Evolutionary conservation across 2,329 filamentous ascomycete genomes (phyloP), one percentile per base, ranked within the genome.

Genomic region (Sporothrix curviconia): DNA sequence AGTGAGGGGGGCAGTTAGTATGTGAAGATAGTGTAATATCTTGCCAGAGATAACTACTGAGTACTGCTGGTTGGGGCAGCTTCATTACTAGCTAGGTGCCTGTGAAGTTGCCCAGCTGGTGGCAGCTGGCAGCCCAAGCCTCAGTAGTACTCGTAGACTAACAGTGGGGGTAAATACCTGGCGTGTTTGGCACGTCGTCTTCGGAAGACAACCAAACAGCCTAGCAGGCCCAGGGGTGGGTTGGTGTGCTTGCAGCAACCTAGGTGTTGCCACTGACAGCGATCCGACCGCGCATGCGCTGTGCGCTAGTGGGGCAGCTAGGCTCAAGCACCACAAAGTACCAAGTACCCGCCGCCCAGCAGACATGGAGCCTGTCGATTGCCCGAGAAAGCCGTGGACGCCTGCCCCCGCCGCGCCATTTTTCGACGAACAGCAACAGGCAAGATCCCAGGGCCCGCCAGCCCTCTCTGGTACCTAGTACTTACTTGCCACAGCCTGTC

Each of bases 231-330:
- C 24, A 46, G 17, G 28, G 28, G 44, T 49, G 44, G n/a, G n/a
- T n/a, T 34, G 44, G 9, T 19, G 28, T 46, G n/a, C 19, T 42
- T 34, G 22, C 34, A 24, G 42, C 17, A 34, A 19, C 28, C 17
- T 36, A 34, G 30, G 30, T 14, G 19, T 19, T 55, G 9, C 7
- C 30, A 57, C 47, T 54, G 39, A 25, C 51, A 58, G 56, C 42
- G 42, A 49, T 47, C 42, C 36, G 49, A 53, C 55, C 49, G 56
- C 49, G 17, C n/a, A 28, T 37, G 55, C 24, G 42, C 52, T 53
- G 25, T 34, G 43, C 24, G 50, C 36, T 37, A 51, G 46, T 25
- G 37, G 37, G 46, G 46, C 24, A 37, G 30, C 25, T 49, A 34
- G 52, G 28, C 30, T 55, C 40, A 46, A 46, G 52, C 52, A 15